A percentile compares a stretch with the other conserved stretches of the same genome.
Evolutionary conservation across 345 rosid genomes (phyloP).

Genomic region (Crucihimalaya himalaica): DNA sequence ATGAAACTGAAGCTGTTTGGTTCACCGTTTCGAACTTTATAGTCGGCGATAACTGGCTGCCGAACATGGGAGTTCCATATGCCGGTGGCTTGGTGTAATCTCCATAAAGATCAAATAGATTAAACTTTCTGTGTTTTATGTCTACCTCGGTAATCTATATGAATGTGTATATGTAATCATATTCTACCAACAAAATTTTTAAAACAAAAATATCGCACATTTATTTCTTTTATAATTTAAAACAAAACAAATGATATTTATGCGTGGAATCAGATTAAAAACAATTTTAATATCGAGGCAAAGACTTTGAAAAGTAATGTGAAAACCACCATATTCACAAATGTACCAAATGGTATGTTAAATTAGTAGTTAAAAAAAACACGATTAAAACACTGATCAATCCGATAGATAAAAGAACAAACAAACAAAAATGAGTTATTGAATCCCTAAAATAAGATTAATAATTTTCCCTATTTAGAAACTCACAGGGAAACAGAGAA

Average conservation of each 20-base stretch:
- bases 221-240: neutral
- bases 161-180: neutral
- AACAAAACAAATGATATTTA: neutral
- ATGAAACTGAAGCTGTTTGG: slow-evolving; percentile 43
- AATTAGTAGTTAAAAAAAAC: slow-evolving; percentile 3
- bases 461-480: slow-evolving; percentile 28
- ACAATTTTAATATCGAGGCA: neutral
- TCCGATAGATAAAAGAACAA: slow-evolving; percentile 15
- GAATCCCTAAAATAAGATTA: slow-evolving; percentile 31
- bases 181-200: neutral
- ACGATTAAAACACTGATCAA: slow-evolving; percentile 29
- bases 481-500: slow-evolving; percentile 27
- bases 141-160: neutral
- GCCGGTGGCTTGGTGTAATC: slow-evolving; percentile 29
- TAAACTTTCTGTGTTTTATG: neutral
- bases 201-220: neutral
- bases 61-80: slow-evolving; percentile 33
- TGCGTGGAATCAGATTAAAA: neutral
- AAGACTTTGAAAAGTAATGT: neutral
- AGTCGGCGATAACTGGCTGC: slow-evolving; percentile 47
- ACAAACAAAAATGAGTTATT: slow-evolving; percentile 8
- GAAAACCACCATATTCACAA: neutral
- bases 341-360: neutral
- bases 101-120: neutral
- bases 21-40: slow-evolving; percentile 47